Evolutionary conservation across 2,329 filamentous ascomycete species (phyloP), one percentile per base, ranked within the genome.

Genomic region (Aspergillus vadensis): DNA sequence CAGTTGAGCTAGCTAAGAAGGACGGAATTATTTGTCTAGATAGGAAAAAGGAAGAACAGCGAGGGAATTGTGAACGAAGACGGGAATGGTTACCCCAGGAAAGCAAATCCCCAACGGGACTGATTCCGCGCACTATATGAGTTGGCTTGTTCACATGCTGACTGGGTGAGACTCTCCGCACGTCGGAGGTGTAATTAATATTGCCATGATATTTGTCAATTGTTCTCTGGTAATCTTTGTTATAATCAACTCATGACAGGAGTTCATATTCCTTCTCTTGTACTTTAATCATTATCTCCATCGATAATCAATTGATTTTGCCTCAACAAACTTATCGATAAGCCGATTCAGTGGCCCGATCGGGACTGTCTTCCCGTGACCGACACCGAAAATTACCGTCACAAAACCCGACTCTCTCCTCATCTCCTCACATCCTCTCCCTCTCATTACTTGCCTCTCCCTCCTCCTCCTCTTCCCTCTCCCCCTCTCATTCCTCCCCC

Each of bases 11-110:
- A 43, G 32, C 32, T 27, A 15, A 36, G 38, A 5, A 38, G 43
- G 48, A 58, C 60, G 66, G 63, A 58, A 65, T 60, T 61, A 39
- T 62, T 64, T 27, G 48, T 60, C 58, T 27, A 61, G 63, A 65
- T 55, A 57, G 61, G 57, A 30, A 60, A 60, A 56, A 43, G 17
- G 17, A 56, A 30, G 17, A 17, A 8, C n/a, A 17, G 25, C 9
- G 39, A 51, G 57, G 15, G 14, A 30, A 50, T 6, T 27, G 43
- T 44, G 56, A 56, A 43, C 27, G 7, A n/a, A 19, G 23, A 44
- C 60, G 58, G 61, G 55, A 56, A 53, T 61, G 55, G 60, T 57
- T 64, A 60, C 66, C 64, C 57, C 53, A 60, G 58, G 55, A 59
- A 58, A 57, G 55, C 25, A 55, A 57, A 41, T 41, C 54, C 57